Conservation (phyloP, 2,329 filamentous ascomycete genomes). For the Pyrenochaeta sp. region DNA sequence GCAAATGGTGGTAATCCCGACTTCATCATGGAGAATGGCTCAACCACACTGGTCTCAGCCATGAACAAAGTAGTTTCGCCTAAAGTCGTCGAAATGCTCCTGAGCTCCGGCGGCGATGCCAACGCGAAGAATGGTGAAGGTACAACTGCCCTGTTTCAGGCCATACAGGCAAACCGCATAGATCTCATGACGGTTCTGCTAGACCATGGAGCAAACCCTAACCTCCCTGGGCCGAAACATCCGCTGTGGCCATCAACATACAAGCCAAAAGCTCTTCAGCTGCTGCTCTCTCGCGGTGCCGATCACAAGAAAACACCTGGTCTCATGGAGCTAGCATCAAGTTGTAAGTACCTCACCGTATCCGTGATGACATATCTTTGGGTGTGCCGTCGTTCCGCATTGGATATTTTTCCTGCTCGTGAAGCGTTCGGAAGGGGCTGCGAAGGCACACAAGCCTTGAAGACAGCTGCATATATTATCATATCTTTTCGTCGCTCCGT, state of each 20-base stretch:
- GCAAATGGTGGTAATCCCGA: slow-evolving; percentile 69
- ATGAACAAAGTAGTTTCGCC: slow-evolving; percentile 68
- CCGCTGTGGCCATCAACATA: slow-evolving; percentile 72
- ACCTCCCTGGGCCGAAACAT: slow-evolving; percentile 74
- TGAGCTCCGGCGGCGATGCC: slow-evolving; percentile 67
- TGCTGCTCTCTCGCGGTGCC: slow-evolving; percentile 67
- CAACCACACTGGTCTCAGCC: slow-evolving; percentile 67
- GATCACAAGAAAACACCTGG: slow-evolving; percentile 68
- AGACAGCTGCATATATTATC: too few relatives aligned
- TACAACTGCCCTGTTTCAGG: slow-evolving; percentile 70
- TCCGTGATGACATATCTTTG: too few relatives aligned
- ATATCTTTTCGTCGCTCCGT: too few relatives aligned
- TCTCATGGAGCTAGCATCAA: slow-evolving; percentile 70
- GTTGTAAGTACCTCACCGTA: slow-evolving; percentile 52
- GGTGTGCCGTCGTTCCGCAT: too few relatives aligned
- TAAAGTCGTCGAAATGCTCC: slow-evolving; percentile 65
- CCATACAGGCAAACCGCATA: slow-evolving; percentile 64
- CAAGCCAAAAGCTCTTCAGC: slow-evolving; percentile 65
- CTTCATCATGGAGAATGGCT: slow-evolving; percentile 63
- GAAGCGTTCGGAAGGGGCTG: too few relatives aligned
- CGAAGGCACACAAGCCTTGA: too few relatives aligned
- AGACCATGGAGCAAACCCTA: slow-evolving; percentile 70
- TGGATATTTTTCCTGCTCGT: too few relatives aligned
- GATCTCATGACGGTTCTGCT: slow-evolving; percentile 65
- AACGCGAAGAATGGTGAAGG: slow-evolving; percentile 69